Percentiles rank a stretch among this genome's conserved stretches.
Conservation (phyloP, 352 stramenopile species). For the Lagenidium sp. region DNA sequence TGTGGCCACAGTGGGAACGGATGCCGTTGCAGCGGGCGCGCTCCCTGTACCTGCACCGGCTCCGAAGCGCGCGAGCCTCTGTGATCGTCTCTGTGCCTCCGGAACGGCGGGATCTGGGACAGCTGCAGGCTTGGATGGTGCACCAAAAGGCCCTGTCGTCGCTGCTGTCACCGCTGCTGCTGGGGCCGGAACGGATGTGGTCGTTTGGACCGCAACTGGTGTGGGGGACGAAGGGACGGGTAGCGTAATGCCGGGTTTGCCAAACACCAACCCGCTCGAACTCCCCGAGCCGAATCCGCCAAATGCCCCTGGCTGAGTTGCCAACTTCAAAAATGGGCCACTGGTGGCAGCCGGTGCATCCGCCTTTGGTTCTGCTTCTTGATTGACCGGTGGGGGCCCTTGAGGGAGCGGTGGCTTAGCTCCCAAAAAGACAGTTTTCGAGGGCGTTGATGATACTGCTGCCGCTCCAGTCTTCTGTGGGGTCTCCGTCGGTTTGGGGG, state of each 20-base stretch:
- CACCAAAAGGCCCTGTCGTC: neutral
- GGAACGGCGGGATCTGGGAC: neutral
- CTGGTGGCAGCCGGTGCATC: neutral
- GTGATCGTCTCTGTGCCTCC: conserved; percentile 8
- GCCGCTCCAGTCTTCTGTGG: neutral
- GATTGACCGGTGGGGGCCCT: neutral
- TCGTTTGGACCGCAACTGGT: conserved; percentile 2
- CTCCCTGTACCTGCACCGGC: neutral
- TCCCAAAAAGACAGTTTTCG: neutral
- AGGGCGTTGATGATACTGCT: neutral
- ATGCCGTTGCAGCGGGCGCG: neutral
- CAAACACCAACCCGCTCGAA: conserved; percentile 57
- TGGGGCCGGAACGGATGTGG: neutral
- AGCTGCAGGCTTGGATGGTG: neutral
- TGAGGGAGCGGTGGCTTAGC: conserved; percentile 8
- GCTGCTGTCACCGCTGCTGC: neutral
- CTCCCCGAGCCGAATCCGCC: conserved; percentile 39
- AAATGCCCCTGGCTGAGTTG: conserved; percentile 16
- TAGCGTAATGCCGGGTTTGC: conserved; percentile 63
- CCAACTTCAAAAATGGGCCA: conserved; percentile 28
- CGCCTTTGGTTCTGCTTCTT: neutral
- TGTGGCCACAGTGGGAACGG: neutral
- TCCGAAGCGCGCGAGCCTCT: conserved; percentile 12
- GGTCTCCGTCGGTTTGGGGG: conserved; percentile 1
- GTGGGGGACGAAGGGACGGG: conserved; percentile 51